Base-by-base conservation (phyloP, 2,329 filamentous ascomycete species). In the Phaeosphaeria sp. region DNA sequence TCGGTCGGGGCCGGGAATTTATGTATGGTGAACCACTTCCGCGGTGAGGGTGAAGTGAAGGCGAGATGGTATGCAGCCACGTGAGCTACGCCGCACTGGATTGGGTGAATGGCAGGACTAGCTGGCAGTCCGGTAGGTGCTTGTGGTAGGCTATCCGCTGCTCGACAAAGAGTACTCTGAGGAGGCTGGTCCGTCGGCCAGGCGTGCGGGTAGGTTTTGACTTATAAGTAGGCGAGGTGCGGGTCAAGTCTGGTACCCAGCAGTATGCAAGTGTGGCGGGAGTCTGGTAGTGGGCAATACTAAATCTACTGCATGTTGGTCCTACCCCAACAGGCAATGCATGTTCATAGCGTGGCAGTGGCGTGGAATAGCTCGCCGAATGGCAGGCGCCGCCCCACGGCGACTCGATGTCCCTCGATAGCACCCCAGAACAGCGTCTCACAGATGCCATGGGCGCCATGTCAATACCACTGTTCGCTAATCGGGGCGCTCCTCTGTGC, bases 311-410 rank as follows among this genome's bases (percentile, higher is more conserved):
- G 25, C 25, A 30, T 30, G 25, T 30, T 11, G 25, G 6, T 30
- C 25, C 25, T 30, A 30, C 25, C 6, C 11, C 15, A 13, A 36
- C 30, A 36, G 11, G 30, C 30, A 36, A 36, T 36, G 30, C 30
- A 36, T 36, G 30, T 13, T 3, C 30, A 13, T 36, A 36, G 30
- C 30, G 30, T 36, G 30, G 30, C 30, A n/a, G n/a, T n/a, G n/a
- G n/a, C n/a, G n/a, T n/a, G n/a, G n/a, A n/a, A n/a, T n/a, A 44
- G 42, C n/a, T 44, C 42, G 42, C 42, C 42, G 42, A 44, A 44
- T 20, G 18, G n/a, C 18, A 44, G 21, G 42, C 21, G 42, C 42
- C n/a, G 42, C 42, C 42, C 42, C 42, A 18, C 42, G 21, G 21
- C 42, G 18, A 5, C 21, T 20, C 42, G 42, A 44, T 36, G 8